phyloP scores from a whole-genome alignment of 2,329 filamentous ascomycete genomes.

The Epichloe uncinata region DNA sequence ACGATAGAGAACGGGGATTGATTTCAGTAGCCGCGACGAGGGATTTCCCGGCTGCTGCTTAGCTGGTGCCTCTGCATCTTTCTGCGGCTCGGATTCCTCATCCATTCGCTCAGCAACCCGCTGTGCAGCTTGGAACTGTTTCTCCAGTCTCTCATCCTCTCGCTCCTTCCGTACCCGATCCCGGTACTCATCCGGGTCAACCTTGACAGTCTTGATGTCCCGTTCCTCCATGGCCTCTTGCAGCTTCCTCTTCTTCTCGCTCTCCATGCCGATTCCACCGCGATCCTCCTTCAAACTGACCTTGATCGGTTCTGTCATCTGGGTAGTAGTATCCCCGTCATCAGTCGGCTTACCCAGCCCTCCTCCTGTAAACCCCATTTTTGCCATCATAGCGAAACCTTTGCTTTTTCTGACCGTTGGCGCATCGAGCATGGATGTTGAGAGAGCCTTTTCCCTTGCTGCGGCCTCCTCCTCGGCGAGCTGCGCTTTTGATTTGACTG shows the following conservation, averaged over 20 bases:
- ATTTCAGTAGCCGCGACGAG: slow-evolving; percentile 33
- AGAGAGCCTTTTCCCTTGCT: slow-evolving; percentile 62
- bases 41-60: slow-evolving; percentile 21
- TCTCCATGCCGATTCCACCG: slow-evolving; percentile 72
- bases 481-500: slow-evolving; percentile 70
- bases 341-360: slow-evolving; percentile 51
- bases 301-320: slow-evolving; percentile 54
- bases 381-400: slow-evolving; percentile 91
- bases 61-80: slow-evolving; percentile 1
- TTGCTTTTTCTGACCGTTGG: slow-evolving; percentile 52
- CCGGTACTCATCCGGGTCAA: slow-evolving; percentile 57
- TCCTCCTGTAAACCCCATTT: slow-evolving; percentile 79
- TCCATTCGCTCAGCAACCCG: slow-evolving; percentile 69
- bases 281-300: slow-evolving; percentile 66
- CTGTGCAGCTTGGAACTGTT: slow-evolving; percentile 63
- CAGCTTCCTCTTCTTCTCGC: slow-evolving; percentile 66
- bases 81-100: slow-evolving; percentile 29
- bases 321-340: slow-evolving; percentile 22
- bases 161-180: slow-evolving; percentile 58
- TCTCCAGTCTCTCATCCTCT: slow-evolving; percentile 55
- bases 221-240: slow-evolving; percentile 47
- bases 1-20: slow-evolving; percentile 69
- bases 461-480: slow-evolving; percentile 59
- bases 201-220: slow-evolving; percentile 45
- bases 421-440: slow-evolving; percentile 55